Evolutionary conservation across 2,329 filamentous ascomycete species (phyloP), one percentile per base, ranked within the genome.

Genomic region (Byssochlamys sp.): DNA sequence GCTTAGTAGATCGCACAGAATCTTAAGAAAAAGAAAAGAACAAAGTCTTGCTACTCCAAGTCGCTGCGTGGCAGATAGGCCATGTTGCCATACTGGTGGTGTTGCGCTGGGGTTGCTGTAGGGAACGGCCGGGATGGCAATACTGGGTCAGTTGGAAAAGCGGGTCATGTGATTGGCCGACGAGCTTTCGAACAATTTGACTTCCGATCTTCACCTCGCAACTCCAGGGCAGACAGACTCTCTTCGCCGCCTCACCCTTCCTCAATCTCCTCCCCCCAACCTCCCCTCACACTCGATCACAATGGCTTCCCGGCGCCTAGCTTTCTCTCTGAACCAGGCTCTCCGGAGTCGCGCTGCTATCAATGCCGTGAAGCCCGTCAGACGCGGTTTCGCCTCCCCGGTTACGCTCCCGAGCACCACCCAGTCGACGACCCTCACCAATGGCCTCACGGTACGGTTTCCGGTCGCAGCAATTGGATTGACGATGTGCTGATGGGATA

Each of bases 291-390:
- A 65, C 61, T 68, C 62, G 58, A 65, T 65, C 65, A 71, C 76
- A 76, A 96, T 97, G 92, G 92, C 92, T 81, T 96, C 92, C 79
- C 86, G 91, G 85, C 89, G 91, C 87, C 86, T 97, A 81, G 91
- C 91, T 82, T 84, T 95, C 79, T 95, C 91, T 82, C 85, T 97
- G 73, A 85, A 90, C 78, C 87, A 90, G 81, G 88, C 89, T 79
- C 82, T 96, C 79, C 90, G 91, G 82, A 89, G 81, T 81, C 89
- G 90, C 77, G 84, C 88, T 78, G 88, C 89, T 78, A 83, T 94
- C 78, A 87, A 88, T 77, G 81, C 88, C 73, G 81, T 90, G 74
- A 80, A 84, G 76, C 83, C 88, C 66, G 80, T 94, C 78, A 87
- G 85, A 78, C 85, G 92, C 81, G 88, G 89, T 74, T 90, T 96